Percentiles rank a stretch among this genome's conserved stretches.
Conservation (phyloP, 2,329 filamentous ascomycete species). For the Trichoderma brevicompactum region DNA sequence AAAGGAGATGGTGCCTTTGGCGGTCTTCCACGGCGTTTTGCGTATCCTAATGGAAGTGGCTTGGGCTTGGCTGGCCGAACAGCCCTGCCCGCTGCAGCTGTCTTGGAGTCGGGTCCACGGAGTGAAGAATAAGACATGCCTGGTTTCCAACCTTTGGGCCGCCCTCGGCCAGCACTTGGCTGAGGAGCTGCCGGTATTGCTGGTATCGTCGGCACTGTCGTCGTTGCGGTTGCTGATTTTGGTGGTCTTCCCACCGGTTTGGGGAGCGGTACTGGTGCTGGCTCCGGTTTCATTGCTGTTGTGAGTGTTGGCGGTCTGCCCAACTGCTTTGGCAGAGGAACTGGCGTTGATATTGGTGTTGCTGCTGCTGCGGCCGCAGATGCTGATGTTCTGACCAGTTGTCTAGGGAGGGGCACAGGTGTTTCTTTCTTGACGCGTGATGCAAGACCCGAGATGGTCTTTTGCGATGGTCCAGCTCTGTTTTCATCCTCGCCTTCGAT, state of each 20-base stretch:
- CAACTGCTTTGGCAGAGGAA: constrained; percentile 21
- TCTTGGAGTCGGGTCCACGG: constrained; percentile 25
- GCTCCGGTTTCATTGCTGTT: neutral
- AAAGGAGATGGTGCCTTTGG: constrained; percentile 46
- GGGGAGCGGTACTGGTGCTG: constrained; percentile 5
- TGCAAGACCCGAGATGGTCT: constrained; percentile 34
- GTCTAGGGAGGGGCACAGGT: constrained; percentile 28
- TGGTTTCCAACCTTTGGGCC: constrained; percentile 53
- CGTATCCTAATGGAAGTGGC: constrained; percentile 34
- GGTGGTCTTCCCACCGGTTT: neutral
- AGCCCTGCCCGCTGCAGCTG: constrained; percentile 32
- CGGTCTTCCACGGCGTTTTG: constrained; percentile 50
- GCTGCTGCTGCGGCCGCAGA: neutral
- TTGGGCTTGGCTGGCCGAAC: constrained; percentile 39
- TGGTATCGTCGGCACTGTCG: neutral
- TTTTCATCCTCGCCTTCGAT: constrained; percentile 14
- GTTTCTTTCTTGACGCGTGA: constrained; percentile 31
- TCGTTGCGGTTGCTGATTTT: neutral
- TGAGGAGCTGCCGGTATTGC: neutral
- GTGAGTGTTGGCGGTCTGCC: neutral
- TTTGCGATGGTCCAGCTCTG: constrained; percentile 4
- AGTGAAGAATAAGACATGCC: constrained; percentile 39
- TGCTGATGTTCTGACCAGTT: neutral
- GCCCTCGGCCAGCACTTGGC: constrained; percentile 41
- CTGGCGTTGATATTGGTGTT: neutral